Base-by-base conservation (phyloP, 2,329 filamentous ascomycete species). In the Zasmidium cellare region DNA sequence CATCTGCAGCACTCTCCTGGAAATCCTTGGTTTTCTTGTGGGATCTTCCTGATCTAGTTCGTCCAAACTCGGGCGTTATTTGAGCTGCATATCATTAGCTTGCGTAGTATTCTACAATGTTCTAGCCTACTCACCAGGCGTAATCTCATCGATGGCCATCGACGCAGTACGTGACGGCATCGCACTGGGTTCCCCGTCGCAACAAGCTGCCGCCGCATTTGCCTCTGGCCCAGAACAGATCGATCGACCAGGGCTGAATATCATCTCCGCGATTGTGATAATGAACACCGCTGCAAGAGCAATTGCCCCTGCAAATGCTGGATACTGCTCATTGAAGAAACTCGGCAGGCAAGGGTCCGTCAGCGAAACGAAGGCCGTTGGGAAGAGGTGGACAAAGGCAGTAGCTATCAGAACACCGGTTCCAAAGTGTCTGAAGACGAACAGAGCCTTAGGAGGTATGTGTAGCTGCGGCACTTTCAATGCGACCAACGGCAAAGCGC, bases 241-340 rank as follows among this genome's bases (percentile, higher is more conserved):
- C 1, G 52, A 55, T 19, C 62, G 58, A 18, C 64, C 65, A 0
- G 65, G 65, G 41, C 61, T 64, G 56, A 67, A 67, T 7, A 65
- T 54, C 92, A 96, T 96, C 50, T 67, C 65, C 1, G 61, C 64
- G 12, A 64, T 61, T 2, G 60, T 57, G 16, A 67, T 65, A 14
- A 65, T 45, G 54, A 77, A 76, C 19, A 77, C 74, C 0, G 74
- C 67, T 3, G 65, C 75, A 87, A 96, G 91, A 52, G 90, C 88
- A 44, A 96, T 84, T 31, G 92, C 79, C 2, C 91, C 91, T 0
- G 91, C 86, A 69, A 94, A 86, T 3, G 90, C 89, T 51, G 81
- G 83, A 72, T 93, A 96, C 19, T 84, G 83, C 63, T 87, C 71
- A 71, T 84, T 92, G 82, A 92, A 94, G 70, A 91, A 87, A 57